phyloP scores from a whole-genome alignment of 108 stramenopile genomes.

The Cyclostephanos invisitatus region DNA sequence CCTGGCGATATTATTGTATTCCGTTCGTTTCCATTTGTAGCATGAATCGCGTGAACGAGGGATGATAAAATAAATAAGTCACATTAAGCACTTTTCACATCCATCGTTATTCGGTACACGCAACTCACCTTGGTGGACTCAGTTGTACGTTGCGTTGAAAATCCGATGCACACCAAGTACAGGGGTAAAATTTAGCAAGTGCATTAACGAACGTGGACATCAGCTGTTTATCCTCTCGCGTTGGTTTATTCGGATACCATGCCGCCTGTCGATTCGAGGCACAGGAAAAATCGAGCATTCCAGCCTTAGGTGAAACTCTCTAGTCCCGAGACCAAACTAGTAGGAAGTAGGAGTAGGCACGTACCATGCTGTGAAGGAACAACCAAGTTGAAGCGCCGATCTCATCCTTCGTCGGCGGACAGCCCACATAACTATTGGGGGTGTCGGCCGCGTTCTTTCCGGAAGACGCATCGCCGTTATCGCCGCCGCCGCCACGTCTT shows the following conservation, averaged over 20 bases:
- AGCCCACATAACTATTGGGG: constrained; percentile 38
- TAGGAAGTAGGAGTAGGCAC: background rate
- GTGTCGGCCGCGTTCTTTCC: background rate
- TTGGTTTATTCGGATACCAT: constrained; percentile 86
- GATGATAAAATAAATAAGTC: too few relatives aligned
- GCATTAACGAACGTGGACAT: constrained; percentile 70
- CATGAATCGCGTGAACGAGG: background rate
- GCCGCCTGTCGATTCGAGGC: constrained; percentile 51
- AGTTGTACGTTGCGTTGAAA: constrained; percentile 72
- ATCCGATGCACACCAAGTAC: constrained; percentile 79
- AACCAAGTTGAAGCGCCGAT: constrained; percentile 78
- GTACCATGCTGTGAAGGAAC: constrained; percentile 81
- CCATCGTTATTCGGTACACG: background rate
- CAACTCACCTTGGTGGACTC: constrained; percentile 60
- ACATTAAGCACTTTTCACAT: background rate
- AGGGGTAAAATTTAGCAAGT: constrained; percentile 84
- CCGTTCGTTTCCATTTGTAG: background rate
- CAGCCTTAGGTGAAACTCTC: background rate
- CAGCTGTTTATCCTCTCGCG: constrained; percentile 51
- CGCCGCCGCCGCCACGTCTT: background rate
- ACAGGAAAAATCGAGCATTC: constrained; percentile 3
- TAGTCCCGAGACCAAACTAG: background rate
- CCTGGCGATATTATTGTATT: constrained; percentile 19
- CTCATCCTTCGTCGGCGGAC: constrained; percentile 73
- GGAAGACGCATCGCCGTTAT: constrained; percentile 12